Base-by-base conservation (phyloP, 176 grass and related monocot genomes). In the Triticum dicoccoides region DNA sequence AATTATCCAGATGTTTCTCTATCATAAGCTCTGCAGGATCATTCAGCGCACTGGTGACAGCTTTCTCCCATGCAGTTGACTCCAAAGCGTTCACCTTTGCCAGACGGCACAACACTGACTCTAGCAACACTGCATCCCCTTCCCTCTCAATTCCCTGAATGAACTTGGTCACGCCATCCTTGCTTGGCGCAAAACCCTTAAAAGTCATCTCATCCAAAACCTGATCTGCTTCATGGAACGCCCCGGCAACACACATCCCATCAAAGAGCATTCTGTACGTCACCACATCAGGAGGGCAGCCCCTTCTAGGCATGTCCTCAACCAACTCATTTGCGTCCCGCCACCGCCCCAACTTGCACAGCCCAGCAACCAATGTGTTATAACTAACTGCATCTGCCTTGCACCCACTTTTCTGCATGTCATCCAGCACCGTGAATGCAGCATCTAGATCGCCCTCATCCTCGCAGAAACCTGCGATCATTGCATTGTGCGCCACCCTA, bases 191-290 rank as follows among this genome's bases (percentile, higher is more conserved):
- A 85, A 92, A 91, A 10, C 90, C 95, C 76, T 89, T 90, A 51
- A 89, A 87, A 12, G 78, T 5, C 95, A 97, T 97, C 71, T 97
- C 95, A 77, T 85, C 66, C 45, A 94, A 87, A 86, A 92, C 51
- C 78, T 71, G 39, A 45, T 67, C 69, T 2, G 73, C 93, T 35
- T 88, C 83, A 11, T 80, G 68, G 38, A 92, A 82, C 56, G 82
- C 88, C 23, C 88, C 73, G 52, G 83, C 88, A 79, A 74, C 77
- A 82, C 90, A 92, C 86, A 92, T 78, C 3, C 76, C 88, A 72
- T 92, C 86, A 38, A 95, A 95, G 23, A 95, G 69, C 27, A 84
- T 84, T 70, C 90, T 86, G 69, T 92, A 88, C 11, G 86, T 92
- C 20, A 95, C 86, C 49, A 95, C 85, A 69, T 95, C 93, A 10